Evolutionary conservation across 2,329 filamentous ascomycete genomes (phyloP).

Genomic region (Xenosphaeropsis pyriputrescens): DNA sequence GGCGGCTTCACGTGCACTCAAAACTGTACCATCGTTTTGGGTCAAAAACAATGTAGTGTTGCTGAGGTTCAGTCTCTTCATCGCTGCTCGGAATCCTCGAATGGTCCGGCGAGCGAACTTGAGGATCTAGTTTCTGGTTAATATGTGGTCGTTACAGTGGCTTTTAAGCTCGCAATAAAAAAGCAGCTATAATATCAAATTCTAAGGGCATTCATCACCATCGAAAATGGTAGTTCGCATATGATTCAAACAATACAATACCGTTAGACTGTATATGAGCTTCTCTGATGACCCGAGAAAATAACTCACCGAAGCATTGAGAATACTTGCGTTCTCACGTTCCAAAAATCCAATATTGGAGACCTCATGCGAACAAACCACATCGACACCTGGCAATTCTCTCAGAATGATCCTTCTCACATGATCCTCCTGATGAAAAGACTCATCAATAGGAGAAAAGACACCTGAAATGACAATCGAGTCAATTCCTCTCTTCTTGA

Average conservation of each 20-base stretch:
- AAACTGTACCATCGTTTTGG: conserved; percentile 48
- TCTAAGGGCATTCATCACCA: too few relatives aligned
- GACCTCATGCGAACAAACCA: conserved; percentile 34
- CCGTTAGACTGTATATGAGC: too few relatives aligned
- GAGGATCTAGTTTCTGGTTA: conserved; percentile 23
- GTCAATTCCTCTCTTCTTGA: conserved; percentile 17
- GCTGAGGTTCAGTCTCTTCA: conserved; percentile 31
- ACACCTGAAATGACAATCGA: conserved; percentile 40
- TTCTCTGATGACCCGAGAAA: too few relatives aligned
- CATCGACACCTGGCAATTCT: conserved; percentile 29
- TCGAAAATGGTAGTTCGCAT: too few relatives aligned
- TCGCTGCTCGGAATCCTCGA: conserved; percentile 35
- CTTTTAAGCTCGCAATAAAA: too few relatives aligned
- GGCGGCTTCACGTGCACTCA: conserved; percentile 36
- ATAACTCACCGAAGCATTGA: conserved; percentile 34
- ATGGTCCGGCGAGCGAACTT: conserved; percentile 41
- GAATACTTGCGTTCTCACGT: conserved; percentile 48
- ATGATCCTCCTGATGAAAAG: conserved; percentile 33
- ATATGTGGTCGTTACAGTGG: too few relatives aligned
- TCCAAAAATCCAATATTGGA: conserved; percentile 34
- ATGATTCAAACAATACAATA: too few relatives aligned
- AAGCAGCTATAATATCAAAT: too few relatives aligned
- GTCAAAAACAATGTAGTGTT: conserved; percentile 31
- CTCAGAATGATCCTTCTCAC: conserved; percentile 30
- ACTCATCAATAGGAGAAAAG: conserved; percentile 40